Evolutionary conservation across 352 stramenopile species (phyloP).

Genomic region (Phytopythium chamaehyphon): DNA sequence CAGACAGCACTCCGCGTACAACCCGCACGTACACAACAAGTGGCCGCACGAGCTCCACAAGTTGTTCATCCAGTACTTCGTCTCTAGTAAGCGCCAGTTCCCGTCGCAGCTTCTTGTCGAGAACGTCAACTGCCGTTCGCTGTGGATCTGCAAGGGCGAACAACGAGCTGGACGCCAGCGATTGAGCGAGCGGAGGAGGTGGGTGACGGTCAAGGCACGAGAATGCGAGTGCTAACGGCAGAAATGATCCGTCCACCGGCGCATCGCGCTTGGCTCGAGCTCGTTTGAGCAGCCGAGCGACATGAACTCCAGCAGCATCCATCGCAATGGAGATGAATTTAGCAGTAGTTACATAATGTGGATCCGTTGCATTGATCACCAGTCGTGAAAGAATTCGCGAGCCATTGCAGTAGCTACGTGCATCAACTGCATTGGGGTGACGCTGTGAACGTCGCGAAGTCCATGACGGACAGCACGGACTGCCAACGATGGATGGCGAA

Average conservation of each 20-base stretch:
- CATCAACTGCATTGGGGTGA: background rate
- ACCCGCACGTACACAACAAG: slow-evolving; percentile 39
- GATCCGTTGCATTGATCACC: background rate
- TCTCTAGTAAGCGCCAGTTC: background rate
- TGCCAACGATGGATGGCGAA: slow-evolving; percentile 33
- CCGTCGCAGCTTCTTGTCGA: slow-evolving; percentile 10
- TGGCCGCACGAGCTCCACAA: slow-evolving; percentile 28
- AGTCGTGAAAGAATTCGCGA: slow-evolving; percentile 7
- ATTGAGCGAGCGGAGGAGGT: slow-evolving; percentile 30
- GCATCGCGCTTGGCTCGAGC: slow-evolving; percentile 35
- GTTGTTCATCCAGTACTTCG: background rate
- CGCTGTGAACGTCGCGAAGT: background rate
- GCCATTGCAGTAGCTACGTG: background rate
- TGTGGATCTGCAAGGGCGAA: slow-evolving; percentile 13
- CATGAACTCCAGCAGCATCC: slow-evolving; percentile 38
- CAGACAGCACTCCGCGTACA: slow-evolving; percentile 25
- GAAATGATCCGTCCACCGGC: slow-evolving; percentile 40
- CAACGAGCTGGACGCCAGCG: slow-evolving; percentile 36
- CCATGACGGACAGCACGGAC: slow-evolving; percentile 27
- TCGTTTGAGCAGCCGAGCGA: slow-evolving; percentile 47
- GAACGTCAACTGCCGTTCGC: slow-evolving; percentile 1
- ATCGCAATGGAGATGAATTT: slow-evolving; percentile 12
- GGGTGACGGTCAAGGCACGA: slow-evolving; percentile 43
- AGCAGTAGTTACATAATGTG: background rate
- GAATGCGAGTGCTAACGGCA: slow-evolving; percentile 42